Evolutionary conservation across 1,139 yeast species (phyloP), one percentile per base, ranked within the genome.

Genomic region (Hansenula sp.): DNA sequence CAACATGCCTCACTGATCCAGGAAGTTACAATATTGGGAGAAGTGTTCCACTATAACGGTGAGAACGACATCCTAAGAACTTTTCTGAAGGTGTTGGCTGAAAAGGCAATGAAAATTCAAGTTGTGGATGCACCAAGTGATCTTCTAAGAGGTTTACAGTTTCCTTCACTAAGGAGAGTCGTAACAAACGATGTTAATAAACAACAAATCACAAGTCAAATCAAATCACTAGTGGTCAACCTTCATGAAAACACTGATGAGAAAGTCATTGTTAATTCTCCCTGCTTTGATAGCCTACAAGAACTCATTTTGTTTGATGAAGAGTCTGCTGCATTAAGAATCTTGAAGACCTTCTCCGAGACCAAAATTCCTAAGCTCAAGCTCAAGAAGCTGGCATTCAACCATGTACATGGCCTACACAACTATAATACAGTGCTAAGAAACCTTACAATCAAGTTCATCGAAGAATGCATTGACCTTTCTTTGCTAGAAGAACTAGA

Each of bases 331-430:
- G 60, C 71, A 2, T 50, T 63, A 9, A 52, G 65, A 19, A 52
- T 71, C 4, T 46, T 71, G 21, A 57, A 63, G 35, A 52, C 51
- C 33, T 42, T 71, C 11, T 28, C 55, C 2, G 57, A 57, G 3
- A 46, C 52, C 39, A 50, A 51, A 18, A 36, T 51, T 42, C 29
- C 42, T 28, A 52, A 46, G 17, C 45, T 65, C 5, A 47, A 51
- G 4, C 47, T 68, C 15, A 50, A 53, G 27, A 50, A 60, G 6
- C 53, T 74, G 27, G 65, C 64, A 33, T 52, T 75, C 32, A 61
- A 67, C 21, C 71, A 70, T 45, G 64, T 68, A 32, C 78, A 74
- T 49, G 75, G 71, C 0, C 57, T 62, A 24, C 62, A 59, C 40
- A 68, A 67, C 43, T 65, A 65, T 46, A 66, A 65, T 45, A 49